Evolutionary conservation across 306 rosid genomes (phyloP).

Genomic region (Neltuma alba): DNA sequence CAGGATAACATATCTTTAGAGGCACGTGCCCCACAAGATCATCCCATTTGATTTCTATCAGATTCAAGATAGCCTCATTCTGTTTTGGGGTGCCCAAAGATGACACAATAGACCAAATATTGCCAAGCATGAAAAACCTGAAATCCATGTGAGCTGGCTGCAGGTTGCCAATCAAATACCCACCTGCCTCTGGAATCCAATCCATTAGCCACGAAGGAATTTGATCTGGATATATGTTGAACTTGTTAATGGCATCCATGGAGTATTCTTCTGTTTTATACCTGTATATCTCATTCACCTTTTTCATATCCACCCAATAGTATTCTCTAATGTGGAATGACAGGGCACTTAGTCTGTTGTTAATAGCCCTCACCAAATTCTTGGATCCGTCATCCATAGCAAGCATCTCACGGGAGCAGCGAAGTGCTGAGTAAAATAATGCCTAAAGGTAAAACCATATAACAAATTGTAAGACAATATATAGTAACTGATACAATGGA

Average conservation of each 20-base stretch:
- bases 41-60: conserved; percentile 87
- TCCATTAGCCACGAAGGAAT: conserved; percentile 93
- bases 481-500: conserved; percentile 9
- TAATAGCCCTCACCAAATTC: conserved; percentile 73
- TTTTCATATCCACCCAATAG: conserved; percentile 90
- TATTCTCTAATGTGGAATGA: conserved; percentile 94
- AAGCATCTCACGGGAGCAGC: conserved; percentile 86
- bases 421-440: conserved; percentile 89
- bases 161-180: conserved; percentile 85
- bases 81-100: conserved; percentile 93
- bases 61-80: conserved; percentile 69
- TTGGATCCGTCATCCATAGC: conserved; percentile 60
- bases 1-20: conserved; percentile 89
- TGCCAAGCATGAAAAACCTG: conserved; percentile 93
- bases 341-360: conserved; percentile 86
- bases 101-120: conserved; percentile 89
- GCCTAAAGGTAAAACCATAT: conserved; percentile 51
- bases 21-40: conserved; percentile 93
- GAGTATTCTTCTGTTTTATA: conserved; percentile 97
- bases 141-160: conserved; percentile 99
- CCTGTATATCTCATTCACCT: conserved; percentile 90
- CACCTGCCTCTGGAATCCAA: conserved; percentile 96
- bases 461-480: conserved; percentile 19
- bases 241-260: conserved; percentile 83
- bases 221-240: conserved; percentile 97